phyloP scores from a whole-genome alignment of 129 eudicot genomes.

The Pseudognaphalium luteoalbum region DNA sequence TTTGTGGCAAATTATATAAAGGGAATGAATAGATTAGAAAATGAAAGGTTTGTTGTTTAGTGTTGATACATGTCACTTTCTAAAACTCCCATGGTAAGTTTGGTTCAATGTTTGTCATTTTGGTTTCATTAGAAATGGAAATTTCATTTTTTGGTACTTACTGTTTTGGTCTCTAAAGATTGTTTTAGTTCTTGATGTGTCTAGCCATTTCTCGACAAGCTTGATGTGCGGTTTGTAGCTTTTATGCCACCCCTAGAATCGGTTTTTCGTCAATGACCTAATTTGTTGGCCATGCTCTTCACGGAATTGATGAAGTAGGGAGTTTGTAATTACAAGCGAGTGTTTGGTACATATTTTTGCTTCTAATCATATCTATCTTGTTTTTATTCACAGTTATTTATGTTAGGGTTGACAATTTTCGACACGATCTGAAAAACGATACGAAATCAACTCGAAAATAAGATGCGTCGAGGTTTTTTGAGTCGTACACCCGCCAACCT shows the following conservation, averaged over 20 bases:
- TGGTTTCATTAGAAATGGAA: conserved; percentile 13
- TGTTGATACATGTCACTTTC: conserved; percentile 28
- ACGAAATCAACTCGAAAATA: too few species aligned
- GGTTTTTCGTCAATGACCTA: background rate
- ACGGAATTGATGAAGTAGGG: background rate
- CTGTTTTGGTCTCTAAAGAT: background rate
- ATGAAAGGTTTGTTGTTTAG: conserved; percentile 34
- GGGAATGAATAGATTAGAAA: conserved; percentile 36
- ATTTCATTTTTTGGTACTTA: background rate
- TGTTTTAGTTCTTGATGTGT: background rate
- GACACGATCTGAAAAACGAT: too few species aligned
- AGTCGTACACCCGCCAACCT: too few species aligned
- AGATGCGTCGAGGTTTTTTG: too few species aligned
- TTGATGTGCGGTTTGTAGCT: background rate
- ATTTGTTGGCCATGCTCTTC: background rate
- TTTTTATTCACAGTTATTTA: too few species aligned
- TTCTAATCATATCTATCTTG: background rate
- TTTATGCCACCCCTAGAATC: background rate
- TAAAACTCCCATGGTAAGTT: conserved; percentile 30
- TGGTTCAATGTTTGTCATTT: conserved; percentile 12
- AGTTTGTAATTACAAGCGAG: too few species aligned
- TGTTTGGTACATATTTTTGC: background rate
- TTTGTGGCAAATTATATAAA: conserved; percentile 33
- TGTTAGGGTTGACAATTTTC: too few species aligned
- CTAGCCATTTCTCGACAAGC: background rate